These are phyloP conservation scores for Apiospora koreana DNA, from an alignment of 2,329 filamentous ascomycete genomes.

Conservation along the genomic window DNA sequence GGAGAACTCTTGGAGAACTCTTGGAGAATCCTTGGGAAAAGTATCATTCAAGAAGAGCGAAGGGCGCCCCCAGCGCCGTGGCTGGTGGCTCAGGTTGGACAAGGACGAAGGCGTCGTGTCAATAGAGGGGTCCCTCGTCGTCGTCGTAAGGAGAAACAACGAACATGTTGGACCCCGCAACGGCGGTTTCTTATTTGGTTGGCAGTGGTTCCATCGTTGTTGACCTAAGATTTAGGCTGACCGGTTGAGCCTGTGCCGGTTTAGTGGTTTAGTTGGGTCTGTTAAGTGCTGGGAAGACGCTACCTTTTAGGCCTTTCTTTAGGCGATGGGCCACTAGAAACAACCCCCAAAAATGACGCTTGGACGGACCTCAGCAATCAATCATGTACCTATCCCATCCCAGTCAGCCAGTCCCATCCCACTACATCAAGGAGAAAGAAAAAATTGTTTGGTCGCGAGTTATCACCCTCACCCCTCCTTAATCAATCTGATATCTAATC, in stretches of 20 bases:
- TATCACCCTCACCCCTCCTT: not conserved
- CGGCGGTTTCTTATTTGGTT: not conserved
- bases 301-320: not conserved
- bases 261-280: constrained; percentile 2
- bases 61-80: too few relatives aligned
- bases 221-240: not conserved
- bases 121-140: not conserved
- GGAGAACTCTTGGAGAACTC: not conserved
- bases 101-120: not conserved
- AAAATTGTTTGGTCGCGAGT: not conserved
- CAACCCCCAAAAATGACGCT: not conserved
- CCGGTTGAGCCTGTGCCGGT: not conserved
- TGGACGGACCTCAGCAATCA: not conserved
- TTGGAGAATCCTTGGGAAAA: not conserved
- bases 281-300: not conserved
- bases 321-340: not conserved
- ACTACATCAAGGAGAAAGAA: not conserved
- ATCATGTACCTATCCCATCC: not conserved
- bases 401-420: not conserved
- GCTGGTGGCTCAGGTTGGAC: not conserved
- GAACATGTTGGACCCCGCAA: not conserved
- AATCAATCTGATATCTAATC: not conserved
- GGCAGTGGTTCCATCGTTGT: not conserved
- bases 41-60: not conserved
- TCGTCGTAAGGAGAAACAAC: not conserved